phyloP scores from a whole-genome alignment of 2,329 filamentous ascomycete species.

The Calonectria hawksworthii region DNA sequence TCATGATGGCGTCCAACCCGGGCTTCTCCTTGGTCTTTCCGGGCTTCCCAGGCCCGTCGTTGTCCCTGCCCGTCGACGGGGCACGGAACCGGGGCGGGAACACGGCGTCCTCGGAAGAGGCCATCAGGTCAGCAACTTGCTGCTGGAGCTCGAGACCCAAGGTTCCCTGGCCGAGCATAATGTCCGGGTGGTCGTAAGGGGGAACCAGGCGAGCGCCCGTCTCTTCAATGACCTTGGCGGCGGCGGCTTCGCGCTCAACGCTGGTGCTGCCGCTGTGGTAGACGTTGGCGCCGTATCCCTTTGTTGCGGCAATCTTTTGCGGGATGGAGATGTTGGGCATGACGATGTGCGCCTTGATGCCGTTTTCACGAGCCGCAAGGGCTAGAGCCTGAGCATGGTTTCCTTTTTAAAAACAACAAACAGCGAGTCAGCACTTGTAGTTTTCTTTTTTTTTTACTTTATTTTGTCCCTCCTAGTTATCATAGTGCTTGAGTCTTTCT shows the following conservation, averaged over 20 bases:
- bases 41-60: slow-evolving; percentile 21
- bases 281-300: slow-evolving; percentile 81
- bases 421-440: not conserved
- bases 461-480: not conserved
- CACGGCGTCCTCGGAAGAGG: slow-evolving; percentile 39
- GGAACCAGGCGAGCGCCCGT: slow-evolving; percentile 87
- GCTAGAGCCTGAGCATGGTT: slow-evolving; percentile 96
- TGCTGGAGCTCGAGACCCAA: slow-evolving; percentile 84
- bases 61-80: slow-evolving; percentile 38
- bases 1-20: slow-evolving; percentile 78
- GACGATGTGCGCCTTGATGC: slow-evolving; percentile 86
- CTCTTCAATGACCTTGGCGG: slow-evolving; percentile 74
- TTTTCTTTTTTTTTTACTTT: not conserved
- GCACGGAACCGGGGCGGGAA: slow-evolving; percentile 33
- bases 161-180: slow-evolving; percentile 95
- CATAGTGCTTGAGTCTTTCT: not conserved
- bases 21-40: slow-evolving; percentile 37
- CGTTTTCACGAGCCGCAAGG: slow-evolving; percentile 81
- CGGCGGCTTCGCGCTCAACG: slow-evolving; percentile 84
- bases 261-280: slow-evolving; percentile 87
- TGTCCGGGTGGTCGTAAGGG: slow-evolving; percentile 92
- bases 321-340: slow-evolving; percentile 90
- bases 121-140: slow-evolving; percentile 74
- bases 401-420: slow-evolving; percentile 64
- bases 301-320: slow-evolving; percentile 89